A percentile compares a stretch with the other conserved stretches of the same genome.
Conservation (phyloP, 495 filamentous ascomycete genomes). For the Chlorociboria aeruginascens region DNA sequence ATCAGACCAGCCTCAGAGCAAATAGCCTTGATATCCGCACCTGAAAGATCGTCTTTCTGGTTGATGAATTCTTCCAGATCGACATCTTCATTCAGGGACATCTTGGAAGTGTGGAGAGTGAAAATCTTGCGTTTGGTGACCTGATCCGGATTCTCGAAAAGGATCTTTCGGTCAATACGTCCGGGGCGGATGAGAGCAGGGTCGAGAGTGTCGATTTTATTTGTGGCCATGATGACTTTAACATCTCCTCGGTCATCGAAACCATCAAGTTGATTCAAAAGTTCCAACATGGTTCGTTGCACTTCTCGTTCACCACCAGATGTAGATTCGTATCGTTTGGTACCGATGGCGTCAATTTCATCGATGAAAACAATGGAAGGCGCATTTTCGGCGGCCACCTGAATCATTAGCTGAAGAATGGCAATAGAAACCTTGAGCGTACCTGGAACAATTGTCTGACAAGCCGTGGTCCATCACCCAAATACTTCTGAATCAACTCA, state of each 20-base stretch:
- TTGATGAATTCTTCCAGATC: slow-evolving; percentile 97
- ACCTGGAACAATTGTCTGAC: slow-evolving; percentile 95
- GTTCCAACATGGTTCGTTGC: slow-evolving; percentile 96
- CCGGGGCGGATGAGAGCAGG: slow-evolving; percentile 93
- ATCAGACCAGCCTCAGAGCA: slow-evolving; percentile 95
- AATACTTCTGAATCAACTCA: slow-evolving; percentile 97
- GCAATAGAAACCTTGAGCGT: slow-evolving; percentile 7
- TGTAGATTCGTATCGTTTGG: slow-evolving; percentile 95
- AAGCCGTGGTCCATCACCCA: slow-evolving; percentile 88
- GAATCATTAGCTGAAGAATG: slow-evolving; percentile 2
- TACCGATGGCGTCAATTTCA: slow-evolving; percentile 98
- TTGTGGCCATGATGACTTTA: slow-evolving; percentile 99
- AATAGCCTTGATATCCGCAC: slow-evolving; percentile 97
- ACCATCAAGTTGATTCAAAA: slow-evolving; percentile 96
- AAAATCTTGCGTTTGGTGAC: slow-evolving; percentile 99
- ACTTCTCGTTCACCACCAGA: slow-evolving; percentile 96
- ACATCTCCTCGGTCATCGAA: slow-evolving; percentile 99
- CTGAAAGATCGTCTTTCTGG: slow-evolving; percentile 95
- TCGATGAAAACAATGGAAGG: slow-evolving; percentile 99
- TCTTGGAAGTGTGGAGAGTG: slow-evolving; percentile 97
- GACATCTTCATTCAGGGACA: slow-evolving; percentile 90
- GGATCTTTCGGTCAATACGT: slow-evolving; percentile 97
- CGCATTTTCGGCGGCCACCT: slow-evolving; percentile 89
- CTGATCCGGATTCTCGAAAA: slow-evolving; percentile 98
- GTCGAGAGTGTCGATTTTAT: slow-evolving; percentile 98